A percentile compares a stretch with the other conserved stretches of the same genome.
These are phyloP conservation scores for Cytospora paraplurivora DNA, from an alignment of 2,329 filamentous ascomycete species.

Conservation along the genomic window DNA sequence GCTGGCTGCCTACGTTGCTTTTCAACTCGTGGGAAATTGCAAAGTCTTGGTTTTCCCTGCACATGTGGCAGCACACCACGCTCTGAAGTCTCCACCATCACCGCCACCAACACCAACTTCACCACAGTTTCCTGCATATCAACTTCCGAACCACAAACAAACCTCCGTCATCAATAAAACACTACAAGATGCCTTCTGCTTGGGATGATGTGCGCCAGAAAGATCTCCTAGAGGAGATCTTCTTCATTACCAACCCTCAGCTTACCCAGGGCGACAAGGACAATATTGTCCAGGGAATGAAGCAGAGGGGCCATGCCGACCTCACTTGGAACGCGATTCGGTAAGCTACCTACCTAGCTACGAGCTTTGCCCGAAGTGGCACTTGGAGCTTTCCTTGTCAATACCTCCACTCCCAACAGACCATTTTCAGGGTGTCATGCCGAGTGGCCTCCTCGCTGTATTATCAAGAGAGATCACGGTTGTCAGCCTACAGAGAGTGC, in stretches of 20 bases:
- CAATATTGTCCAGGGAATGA: slow-evolving; percentile 32
- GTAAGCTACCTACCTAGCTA: slow-evolving; percentile 27
- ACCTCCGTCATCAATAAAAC: neutral
- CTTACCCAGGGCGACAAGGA: slow-evolving; percentile 32
- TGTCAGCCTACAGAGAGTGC: too few relatives aligned
- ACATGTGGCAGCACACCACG: neutral
- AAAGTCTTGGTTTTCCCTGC: neutral
- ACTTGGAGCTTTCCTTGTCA: neutral
- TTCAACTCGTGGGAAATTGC: neutral
- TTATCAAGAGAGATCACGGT: too few relatives aligned
- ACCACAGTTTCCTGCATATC: neutral
- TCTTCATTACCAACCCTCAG: slow-evolving; percentile 26
- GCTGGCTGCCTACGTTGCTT: neutral
- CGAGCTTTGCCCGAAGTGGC: slow-evolving; percentile 1
- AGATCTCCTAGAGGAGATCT: slow-evolving; percentile 34
- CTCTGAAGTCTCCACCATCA: neutral
- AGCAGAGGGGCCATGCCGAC: slow-evolving; percentile 29
- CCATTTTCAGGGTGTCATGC: neutral
- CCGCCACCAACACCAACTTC: neutral
- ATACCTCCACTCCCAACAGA: neutral
- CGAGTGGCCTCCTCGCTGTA: too few relatives aligned
- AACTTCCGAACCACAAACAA: neutral
- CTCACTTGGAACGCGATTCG: slow-evolving; percentile 32
- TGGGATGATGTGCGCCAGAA: slow-evolving; percentile 14
- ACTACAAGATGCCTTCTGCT: neutral